Percentiles rank a stretch among this genome's conserved stretches.
These are phyloP conservation scores for Venturia carpophila DNA, from an alignment of 2,329 filamentous ascomycete genomes.

Conservation along the genomic window DNA sequence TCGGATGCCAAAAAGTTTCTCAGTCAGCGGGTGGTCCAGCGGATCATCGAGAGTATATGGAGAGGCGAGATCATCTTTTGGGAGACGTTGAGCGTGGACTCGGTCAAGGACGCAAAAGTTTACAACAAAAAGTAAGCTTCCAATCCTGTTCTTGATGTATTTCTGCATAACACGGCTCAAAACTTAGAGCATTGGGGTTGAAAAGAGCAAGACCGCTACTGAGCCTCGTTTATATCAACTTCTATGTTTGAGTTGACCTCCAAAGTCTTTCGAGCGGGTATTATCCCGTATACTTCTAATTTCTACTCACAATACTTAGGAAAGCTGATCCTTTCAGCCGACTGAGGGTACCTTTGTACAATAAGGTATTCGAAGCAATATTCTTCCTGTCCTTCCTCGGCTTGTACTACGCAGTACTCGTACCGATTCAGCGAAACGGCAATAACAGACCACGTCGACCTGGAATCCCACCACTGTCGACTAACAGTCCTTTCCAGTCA, in stretches of 20 bases:
- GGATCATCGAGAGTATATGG: conserved; percentile 75
- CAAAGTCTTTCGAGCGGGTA: too few relatives aligned
- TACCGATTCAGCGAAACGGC: conserved; percentile 41
- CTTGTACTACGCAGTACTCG: conserved; percentile 79
- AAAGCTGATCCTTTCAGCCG: conserved; percentile 67
- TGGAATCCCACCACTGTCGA: conserved; percentile 13
- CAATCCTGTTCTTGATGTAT: too few relatives aligned
- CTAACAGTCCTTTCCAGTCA: background rate
- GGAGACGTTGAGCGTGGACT: conserved; percentile 66
- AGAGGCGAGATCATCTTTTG: conserved; percentile 75
- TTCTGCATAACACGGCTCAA: too few relatives aligned
- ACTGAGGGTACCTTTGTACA: conserved; percentile 70
- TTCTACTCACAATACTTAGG: conserved; percentile 23
- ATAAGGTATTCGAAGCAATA: conserved; percentile 74
- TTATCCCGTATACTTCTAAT: too few relatives aligned
- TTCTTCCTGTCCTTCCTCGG: conserved; percentile 72
- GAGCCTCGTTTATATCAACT: too few relatives aligned
- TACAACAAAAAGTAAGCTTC: conserved; percentile 52
- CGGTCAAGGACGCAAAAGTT: conserved; percentile 66
- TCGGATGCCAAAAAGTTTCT: conserved; percentile 78
- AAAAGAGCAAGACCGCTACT: too few relatives aligned
- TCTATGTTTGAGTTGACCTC: too few relatives aligned
- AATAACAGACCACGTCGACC: background rate
- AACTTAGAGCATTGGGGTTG: too few relatives aligned
- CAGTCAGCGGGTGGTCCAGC: conserved; percentile 69